Base-by-base conservation (phyloP, 768 basidiomycete species). In the Wakefieldia striispora region DNA sequence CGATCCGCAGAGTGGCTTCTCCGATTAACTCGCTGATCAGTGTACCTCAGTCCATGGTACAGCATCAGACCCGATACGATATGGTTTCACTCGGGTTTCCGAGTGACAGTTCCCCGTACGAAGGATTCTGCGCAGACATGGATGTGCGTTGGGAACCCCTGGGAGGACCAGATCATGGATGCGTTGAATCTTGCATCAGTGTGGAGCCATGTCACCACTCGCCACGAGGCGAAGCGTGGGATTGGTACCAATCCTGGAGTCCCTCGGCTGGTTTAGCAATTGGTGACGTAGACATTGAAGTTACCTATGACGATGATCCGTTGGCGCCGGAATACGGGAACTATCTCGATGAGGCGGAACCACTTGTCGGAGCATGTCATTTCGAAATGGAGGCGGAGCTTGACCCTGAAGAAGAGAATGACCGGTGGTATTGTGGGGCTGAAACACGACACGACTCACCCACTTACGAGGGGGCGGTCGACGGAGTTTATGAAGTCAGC, bases 41-140 rank as follows among this genome's bases (percentile, higher is more conserved):
- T 11, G 39, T 24, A 21, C 49, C 27, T 23, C 50, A 50, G 21
- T 38, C 45, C 31, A 17, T 49, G 47, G 17, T 27, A 36, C 44
- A 24, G 19, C 50, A 57, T 16, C 51, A 24, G 13, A 52, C 51
- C 33, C 21, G 35, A 34, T 55, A 58, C 45, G 54, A 59, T 16
- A 24, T 52, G 19, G 40, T 8, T 10, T 41, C 53, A 40, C 45
- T 47, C 46, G 54, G 47, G 36, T 47, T 55, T 7, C n/a, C 43
- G n/a, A 55, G 57, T 33, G 54, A 61, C 33, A 41, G 39, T n/a
- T 50, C 47, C 1, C 31, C 37, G 10, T 43, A 42, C 9, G 53
- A 56, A 12, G 48, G 45, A 33, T 35, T 29, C 36, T 47, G 47
- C 13, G 44, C 20, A 31, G 23, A 26, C 26, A 19, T n/a, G 33